Conservation (phyloP, 1,139 yeast genomes). For the Pichia terricola region DNA sequence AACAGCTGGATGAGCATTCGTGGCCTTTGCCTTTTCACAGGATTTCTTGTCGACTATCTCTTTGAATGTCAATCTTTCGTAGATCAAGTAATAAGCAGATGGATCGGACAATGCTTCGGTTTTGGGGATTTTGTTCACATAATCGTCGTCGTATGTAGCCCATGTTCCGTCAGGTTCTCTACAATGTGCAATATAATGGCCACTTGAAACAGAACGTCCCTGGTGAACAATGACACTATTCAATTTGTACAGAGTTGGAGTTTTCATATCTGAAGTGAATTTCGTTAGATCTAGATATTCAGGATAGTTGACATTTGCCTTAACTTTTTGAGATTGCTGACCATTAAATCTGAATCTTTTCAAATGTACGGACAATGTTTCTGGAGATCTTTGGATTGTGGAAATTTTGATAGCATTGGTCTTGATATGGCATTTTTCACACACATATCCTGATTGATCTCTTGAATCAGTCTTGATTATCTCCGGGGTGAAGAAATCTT, state of each 20-base stretch:
- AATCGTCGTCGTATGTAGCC: slow-evolving; percentile 93
- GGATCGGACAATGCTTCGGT: slow-evolving; percentile 71
- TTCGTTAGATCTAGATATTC: slow-evolving; percentile 63
- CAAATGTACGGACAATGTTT: slow-evolving; percentile 74
- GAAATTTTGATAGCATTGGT: slow-evolving; percentile 73
- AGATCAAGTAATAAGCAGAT: slow-evolving; percentile 81
- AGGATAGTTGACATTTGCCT: slow-evolving; percentile 77
- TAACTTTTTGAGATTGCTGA: slow-evolving; percentile 67
- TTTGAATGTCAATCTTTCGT: slow-evolving; percentile 61
- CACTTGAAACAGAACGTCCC: slow-evolving; percentile 85
- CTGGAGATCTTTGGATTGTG: slow-evolving; percentile 75
- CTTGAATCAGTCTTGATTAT: slow-evolving; percentile 54
- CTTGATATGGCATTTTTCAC: slow-evolving; percentile 75
- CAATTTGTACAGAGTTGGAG: slow-evolving; percentile 59
- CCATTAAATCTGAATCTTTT: slow-evolving; percentile 88
- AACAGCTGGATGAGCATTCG: too few relatives aligned
- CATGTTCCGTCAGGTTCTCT: slow-evolving; percentile 86
- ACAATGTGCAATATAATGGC: slow-evolving; percentile 89
- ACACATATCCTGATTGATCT: slow-evolving; percentile 64
- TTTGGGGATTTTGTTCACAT: slow-evolving; percentile 64
- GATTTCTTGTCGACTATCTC: too few relatives aligned
- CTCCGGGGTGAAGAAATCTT: slow-evolving; percentile 77
- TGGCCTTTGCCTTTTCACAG: too few relatives aligned
- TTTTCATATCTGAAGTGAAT: slow-evolving; percentile 39
- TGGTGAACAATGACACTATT: slow-evolving; percentile 88